phyloP scores from a whole-genome alignment of 2,329 filamentous ascomycete species.

The Scedosporium aurantiacum region DNA sequence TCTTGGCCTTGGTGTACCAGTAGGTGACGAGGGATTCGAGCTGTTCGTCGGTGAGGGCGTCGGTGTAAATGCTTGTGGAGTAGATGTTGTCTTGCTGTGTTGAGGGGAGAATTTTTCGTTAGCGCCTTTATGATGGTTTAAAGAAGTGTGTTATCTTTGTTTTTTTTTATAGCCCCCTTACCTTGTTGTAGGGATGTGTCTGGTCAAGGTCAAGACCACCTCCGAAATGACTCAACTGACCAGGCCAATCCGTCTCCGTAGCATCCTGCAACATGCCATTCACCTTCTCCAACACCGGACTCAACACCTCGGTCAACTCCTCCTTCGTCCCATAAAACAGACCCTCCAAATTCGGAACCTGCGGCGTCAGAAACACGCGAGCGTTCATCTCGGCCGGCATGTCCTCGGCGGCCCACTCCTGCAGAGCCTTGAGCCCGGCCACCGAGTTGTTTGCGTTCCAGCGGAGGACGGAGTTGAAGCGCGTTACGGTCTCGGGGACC shows the following conservation, averaged over 20 bases:
- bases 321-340: conserved; percentile 16
- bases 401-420: conserved; percentile 13
- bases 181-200: conserved; percentile 15
- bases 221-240: conserved; percentile 10
- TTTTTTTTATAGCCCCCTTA: too few species aligned
- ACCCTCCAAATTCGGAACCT: conserved; percentile 15
- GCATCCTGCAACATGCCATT: conserved; percentile 7
- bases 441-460: conserved; percentile 9
- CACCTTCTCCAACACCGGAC: conserved; percentile 14
- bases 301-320: conserved; percentile 10
- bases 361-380: conserved; percentile 14
- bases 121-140: too few species aligned
- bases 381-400: conserved; percentile 18
- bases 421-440: conserved; percentile 14
- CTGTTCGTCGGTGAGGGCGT: conserved; percentile 13
- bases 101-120: neutral
- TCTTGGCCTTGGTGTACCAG: conserved; percentile 12
- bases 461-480: conserved; percentile 14
- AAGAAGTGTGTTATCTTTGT: too few species aligned
- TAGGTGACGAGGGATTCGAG: conserved; percentile 13
- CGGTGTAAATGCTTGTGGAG: conserved; percentile 18
- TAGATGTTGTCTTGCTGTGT: conserved; percentile 19
- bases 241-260: conserved; percentile 6
- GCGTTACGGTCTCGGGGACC: conserved; percentile 21
- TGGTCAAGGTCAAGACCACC: conserved; percentile 13